These are phyloP conservation scores for Coemansia sp. DNA, from an alignment of 192 early-diverging fungal genomes.

Conservation along the genomic window DNA sequence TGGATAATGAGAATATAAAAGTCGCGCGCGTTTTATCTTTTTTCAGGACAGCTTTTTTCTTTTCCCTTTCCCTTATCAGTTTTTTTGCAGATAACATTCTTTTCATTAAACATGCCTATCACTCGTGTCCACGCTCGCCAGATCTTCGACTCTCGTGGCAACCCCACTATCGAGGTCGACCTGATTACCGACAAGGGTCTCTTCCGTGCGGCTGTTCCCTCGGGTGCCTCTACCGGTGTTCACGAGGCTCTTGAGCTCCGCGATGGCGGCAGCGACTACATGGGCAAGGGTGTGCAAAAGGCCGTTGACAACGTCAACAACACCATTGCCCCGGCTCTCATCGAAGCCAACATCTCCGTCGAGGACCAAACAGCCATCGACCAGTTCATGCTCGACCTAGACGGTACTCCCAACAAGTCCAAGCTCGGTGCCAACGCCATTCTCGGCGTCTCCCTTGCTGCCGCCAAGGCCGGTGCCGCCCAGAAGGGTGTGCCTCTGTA, in stretches of 20 bases:
- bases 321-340: conserved; percentile 80
- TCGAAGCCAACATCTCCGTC: conserved; percentile 78
- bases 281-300: conserved; percentile 94
- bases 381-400: conserved; percentile 87
- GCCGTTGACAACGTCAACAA: conserved; percentile 92
- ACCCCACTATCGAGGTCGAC: conserved; percentile 98
- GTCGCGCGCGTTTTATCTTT: neutral
- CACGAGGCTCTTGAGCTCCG: conserved; percentile 99
- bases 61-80: neutral
- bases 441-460: conserved; percentile 96
- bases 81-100: conserved; percentile 10
- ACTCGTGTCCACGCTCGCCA: conserved; percentile 85
- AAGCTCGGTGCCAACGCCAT: conserved; percentile 98
- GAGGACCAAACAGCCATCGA: conserved; percentile 87
- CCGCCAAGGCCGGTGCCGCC: conserved; percentile 92
- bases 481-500: conserved; percentile 94
- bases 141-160: conserved; percentile 99
- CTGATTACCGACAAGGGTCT: conserved; percentile 90
- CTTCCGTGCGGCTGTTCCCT: conserved; percentile 97
- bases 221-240: conserved; percentile 97
- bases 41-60: conserved; percentile 5
- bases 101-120: conserved; percentile 61
- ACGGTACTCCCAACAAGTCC: conserved; percentile 95
- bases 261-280: conserved; percentile 82
- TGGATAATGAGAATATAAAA: conserved; percentile 11